Conservation (phyloP, 2,329 filamentous ascomycete genomes). For the Fusarium pininemorale region DNA sequence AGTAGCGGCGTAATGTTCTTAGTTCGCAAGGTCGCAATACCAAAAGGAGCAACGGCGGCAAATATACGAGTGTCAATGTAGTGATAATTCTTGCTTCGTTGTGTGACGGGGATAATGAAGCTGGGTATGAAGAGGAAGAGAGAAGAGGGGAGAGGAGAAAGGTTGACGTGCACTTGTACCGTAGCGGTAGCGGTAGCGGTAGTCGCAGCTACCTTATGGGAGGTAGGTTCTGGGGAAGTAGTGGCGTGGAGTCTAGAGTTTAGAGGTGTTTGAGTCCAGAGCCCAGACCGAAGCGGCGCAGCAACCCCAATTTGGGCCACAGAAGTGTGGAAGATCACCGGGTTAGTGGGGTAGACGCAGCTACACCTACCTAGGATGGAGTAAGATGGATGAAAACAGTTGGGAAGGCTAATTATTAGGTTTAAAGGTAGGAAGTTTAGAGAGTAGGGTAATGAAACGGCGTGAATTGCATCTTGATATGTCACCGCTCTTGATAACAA, state of each 20-base stretch:
- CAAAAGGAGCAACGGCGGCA: background rate
- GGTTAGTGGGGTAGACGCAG: conserved; percentile 13
- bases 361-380: background rate
- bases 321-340: conserved; percentile 21
- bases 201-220: background rate
- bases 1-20: conserved; percentile 13
- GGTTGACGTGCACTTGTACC: conserved; percentile 17
- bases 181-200: background rate
- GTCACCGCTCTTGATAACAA: background rate
- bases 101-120: conserved; percentile 11
- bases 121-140: conserved; percentile 19
- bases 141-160: conserved; percentile 34
- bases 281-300: conserved; percentile 24
- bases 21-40: conserved; percentile 11
- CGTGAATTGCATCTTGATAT: background rate
- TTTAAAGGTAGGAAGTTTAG: background rate
- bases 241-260: conserved; percentile 29
- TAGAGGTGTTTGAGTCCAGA: conserved; percentile 14
- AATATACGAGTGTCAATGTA: background rate
- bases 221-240: conserved; percentile 24
- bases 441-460: background rate
- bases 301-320: conserved; percentile 11
- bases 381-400: background rate
- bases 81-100: conserved; percentile 2
- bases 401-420: background rate